Evolutionary conservation across 495 filamentous ascomycete genomes (phyloP).

Genomic region (Cercophora samala): DNA sequence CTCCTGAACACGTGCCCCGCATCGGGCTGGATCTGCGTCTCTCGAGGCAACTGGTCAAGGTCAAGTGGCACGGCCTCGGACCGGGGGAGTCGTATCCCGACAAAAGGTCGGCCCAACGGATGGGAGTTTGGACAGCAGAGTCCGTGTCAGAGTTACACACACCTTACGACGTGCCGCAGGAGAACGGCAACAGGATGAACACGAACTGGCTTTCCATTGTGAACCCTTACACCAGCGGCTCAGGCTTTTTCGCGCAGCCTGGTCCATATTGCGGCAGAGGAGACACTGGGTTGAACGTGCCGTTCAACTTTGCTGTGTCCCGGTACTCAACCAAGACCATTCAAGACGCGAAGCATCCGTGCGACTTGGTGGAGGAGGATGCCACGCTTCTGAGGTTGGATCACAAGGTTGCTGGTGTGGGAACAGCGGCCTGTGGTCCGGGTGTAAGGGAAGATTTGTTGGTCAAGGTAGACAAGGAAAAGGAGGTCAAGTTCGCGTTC

Average conservation of each 20-base stretch:
- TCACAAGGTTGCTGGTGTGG: conserved; percentile 53
- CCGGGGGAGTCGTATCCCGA: conserved; percentile 63
- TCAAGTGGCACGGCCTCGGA: conserved; percentile 59
- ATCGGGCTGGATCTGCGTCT: conserved; percentile 53
- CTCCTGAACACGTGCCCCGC: conserved; percentile 52
- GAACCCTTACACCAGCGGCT: conserved; percentile 21
- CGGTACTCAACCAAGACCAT: conserved; percentile 49
- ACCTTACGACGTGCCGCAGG: conserved; percentile 62
- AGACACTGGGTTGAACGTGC: conserved; percentile 8
- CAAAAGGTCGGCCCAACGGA: conserved; percentile 53
- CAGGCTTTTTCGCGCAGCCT: conserved; percentile 5
- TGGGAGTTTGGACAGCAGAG: conserved; percentile 47
- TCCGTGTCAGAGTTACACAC: conserved; percentile 49
- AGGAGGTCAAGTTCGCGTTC: conserved; percentile 29
- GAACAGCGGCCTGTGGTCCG: conserved; percentile 61
- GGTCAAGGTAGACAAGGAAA: conserved; percentile 29
- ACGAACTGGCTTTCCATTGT: conserved; percentile 50
- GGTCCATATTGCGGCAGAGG: too few relatives aligned
- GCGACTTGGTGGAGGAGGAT: conserved; percentile 51
- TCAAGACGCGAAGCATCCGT: conserved; percentile 55
- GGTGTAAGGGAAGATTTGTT: conserved; percentile 48
- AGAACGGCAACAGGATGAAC: conserved; percentile 59
- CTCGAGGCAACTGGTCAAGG: conserved; percentile 33
- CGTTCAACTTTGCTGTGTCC: conserved; percentile 53
- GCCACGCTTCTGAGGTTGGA: conserved; percentile 57